Evolutionary conservation across 768 basidiomycete species (phyloP).

Genomic region (Butyriboletus loyo): DNA sequence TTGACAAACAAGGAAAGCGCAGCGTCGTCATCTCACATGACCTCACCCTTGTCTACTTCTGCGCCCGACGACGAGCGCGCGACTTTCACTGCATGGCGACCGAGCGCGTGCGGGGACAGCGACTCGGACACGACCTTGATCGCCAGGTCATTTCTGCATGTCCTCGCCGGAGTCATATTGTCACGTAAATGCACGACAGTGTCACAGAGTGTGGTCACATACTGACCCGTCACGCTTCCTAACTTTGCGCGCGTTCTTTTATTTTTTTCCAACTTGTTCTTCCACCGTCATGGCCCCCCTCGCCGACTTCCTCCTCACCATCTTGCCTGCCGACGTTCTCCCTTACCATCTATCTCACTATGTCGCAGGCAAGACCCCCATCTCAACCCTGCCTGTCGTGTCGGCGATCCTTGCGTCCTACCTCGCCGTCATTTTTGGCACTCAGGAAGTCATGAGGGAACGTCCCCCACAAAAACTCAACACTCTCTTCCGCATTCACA

Average conservation of each 20-base stretch:
- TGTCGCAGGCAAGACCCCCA: conserved; percentile 54
- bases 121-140: too few species aligned
- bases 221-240: conserved; percentile 26
- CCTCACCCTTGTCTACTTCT: neutral
- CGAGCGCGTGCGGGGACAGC: too few species aligned
- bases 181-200: neutral
- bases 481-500: conserved; percentile 85
- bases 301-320: conserved; percentile 65
- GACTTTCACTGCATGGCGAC: too few species aligned
- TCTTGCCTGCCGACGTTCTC: conserved; percentile 48
- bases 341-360: conserved; percentile 42
- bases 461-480: conserved; percentile 72
- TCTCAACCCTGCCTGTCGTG: conserved; percentile 66
- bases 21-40: conserved; percentile 31
- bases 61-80: neutral
- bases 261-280: conserved; percentile 22
- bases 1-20: conserved; percentile 24
- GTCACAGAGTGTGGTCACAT: neutral
- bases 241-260: conserved; percentile 24
- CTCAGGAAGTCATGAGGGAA: conserved; percentile 81
- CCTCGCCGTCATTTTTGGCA: conserved; percentile 84
- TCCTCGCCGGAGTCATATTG: too few species aligned
- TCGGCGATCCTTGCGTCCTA: conserved; percentile 69
- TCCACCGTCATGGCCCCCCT: conserved; percentile 60
- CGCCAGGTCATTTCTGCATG: too few species aligned